Base-by-base conservation (phyloP, 1,139 yeast genomes). In the Sugiyamaella japonica region DNA sequence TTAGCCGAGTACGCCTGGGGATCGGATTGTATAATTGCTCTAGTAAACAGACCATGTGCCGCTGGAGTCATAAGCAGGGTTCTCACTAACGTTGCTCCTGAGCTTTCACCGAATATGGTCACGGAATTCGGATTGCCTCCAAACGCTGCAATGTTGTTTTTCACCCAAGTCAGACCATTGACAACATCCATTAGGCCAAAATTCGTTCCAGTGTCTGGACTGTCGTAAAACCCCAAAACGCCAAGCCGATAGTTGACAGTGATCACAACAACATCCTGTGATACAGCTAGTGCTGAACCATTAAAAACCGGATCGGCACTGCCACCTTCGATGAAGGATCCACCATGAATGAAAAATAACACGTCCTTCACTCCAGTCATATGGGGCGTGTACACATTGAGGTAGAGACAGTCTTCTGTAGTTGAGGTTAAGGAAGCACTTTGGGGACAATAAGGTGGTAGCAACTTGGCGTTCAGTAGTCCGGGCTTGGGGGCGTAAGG, bases 341-440 rank as follows among this genome's bases (percentile, higher is more conserved):
- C 76, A 4, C 76, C 76, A 54, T 72, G 71, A 45, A 73, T 63
- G 74, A 74, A 73, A n/a, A 69, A 60, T 59, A 68, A 62, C n/a
- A 69, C 73, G 13, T 34, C 50, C 17, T 28, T 28, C n/a, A 39
- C 8, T 9, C 39, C 3, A 2, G 32, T 37, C 10, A 48, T 46
- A 10, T 53, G 31, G n/a, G 70, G 69, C 1, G 63, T 54, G 44
- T 56, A 67, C 15, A 68, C 61, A 50, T 68, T 68, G 17, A 68
- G 56, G 38, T 56, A 65, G 23, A 67, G 56, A 43, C 71, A 67
- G 52, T 65, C 67, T 48, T 67, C 70, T 17, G 58, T 43, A 25
- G 50, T 47, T 20, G 54, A 42, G 13, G 47, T 25, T 17, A 42
- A 34, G 16, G 43, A 48, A 12, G 45, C 37, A 9, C 32, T 29